Conservation (phyloP, 257 asterid species). For the Nicotiana tomentosiformis region DNA sequence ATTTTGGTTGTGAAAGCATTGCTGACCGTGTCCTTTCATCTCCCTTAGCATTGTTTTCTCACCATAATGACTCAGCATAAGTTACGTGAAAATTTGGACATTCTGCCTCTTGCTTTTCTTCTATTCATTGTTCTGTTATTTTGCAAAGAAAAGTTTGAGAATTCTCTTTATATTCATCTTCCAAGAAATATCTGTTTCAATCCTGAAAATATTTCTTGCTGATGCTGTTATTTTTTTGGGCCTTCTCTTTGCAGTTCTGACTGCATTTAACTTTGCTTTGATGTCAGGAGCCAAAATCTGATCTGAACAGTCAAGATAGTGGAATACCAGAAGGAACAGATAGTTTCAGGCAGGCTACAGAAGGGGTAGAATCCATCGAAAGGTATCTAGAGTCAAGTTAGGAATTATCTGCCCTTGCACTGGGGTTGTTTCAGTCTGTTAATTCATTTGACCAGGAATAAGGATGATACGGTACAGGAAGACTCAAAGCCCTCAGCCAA, state of each 20-base stretch:
- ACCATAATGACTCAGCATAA: not conserved
- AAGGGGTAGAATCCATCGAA: slow-evolving; percentile 38
- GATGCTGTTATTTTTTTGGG: not conserved
- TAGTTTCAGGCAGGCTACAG: slow-evolving; percentile 34
- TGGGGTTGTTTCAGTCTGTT: slow-evolving; percentile 16
- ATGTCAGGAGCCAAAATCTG: slow-evolving; percentile 44
- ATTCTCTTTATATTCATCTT: not conserved
- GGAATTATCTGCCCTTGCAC: not conserved
- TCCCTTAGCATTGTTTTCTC: not conserved
- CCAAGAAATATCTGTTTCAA: not conserved
- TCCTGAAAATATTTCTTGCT: not conserved
- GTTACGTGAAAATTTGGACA: not conserved
- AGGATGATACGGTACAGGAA: slow-evolving; percentile 33
- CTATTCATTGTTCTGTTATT: not conserved
- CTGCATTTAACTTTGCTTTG: slow-evolving; percentile 7
- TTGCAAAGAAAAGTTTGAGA: not conserved
- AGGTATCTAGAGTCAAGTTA: slow-evolving; percentile 35
- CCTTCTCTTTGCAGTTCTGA: not conserved
- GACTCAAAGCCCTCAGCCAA: slow-evolving; percentile 34
- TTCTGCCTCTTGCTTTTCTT: not conserved
- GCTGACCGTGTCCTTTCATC: not conserved
- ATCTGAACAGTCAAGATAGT: slow-evolving; percentile 41
- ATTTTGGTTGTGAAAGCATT: not conserved
- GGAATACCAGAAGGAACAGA: slow-evolving; percentile 46
- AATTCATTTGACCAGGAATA: slow-evolving; percentile 45